Evolutionary conservation across 2,329 filamentous ascomycete species (phyloP).

Genomic region (Daldinia eschscholtzii): DNA sequence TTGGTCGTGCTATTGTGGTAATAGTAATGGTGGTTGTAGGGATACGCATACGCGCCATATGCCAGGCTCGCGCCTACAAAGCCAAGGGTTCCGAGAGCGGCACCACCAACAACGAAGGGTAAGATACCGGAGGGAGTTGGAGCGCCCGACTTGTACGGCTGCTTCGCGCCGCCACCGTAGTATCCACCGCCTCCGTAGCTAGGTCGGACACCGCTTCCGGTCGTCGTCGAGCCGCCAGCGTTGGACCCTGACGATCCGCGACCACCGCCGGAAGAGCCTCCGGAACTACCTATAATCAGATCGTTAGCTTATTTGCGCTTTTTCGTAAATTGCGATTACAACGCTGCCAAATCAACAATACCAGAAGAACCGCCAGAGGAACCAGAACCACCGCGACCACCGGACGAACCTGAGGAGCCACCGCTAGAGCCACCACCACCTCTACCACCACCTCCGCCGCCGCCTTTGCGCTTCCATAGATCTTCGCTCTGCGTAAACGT

Average conservation of each 20-base stretch:
- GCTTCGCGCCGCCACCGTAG: conserved; percentile 74
- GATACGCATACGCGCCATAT: conserved; percentile 67
- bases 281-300: conserved; percentile 4
- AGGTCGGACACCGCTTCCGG: conserved; percentile 62
- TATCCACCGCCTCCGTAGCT: conserved; percentile 72
- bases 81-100: conserved; percentile 67
- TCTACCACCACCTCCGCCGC: conserved; percentile 64
- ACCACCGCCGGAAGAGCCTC: conserved; percentile 32
- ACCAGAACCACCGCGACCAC: conserved; percentile 38
- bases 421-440: conserved; percentile 52
- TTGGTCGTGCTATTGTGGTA: conserved; percentile 65
- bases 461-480: conserved; percentile 71
- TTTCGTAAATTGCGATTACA: background rate
- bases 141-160: conserved; percentile 71
- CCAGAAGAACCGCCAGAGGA: conserved; percentile 6
- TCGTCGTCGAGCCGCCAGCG: conserved; percentile 65
- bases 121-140: conserved; percentile 63
- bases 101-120: conserved; percentile 63
- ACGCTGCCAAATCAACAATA: background rate
- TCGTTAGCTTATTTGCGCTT: conserved; percentile 1
- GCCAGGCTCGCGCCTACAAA: conserved; percentile 70
- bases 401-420: conserved; percentile 47
- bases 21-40: conserved; percentile 62
- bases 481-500: conserved; percentile 54
- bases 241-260: conserved; percentile 50